Evolutionary conservation across 352 stramenopile genomes (phyloP).

Genomic region (Pythium biforme): DNA sequence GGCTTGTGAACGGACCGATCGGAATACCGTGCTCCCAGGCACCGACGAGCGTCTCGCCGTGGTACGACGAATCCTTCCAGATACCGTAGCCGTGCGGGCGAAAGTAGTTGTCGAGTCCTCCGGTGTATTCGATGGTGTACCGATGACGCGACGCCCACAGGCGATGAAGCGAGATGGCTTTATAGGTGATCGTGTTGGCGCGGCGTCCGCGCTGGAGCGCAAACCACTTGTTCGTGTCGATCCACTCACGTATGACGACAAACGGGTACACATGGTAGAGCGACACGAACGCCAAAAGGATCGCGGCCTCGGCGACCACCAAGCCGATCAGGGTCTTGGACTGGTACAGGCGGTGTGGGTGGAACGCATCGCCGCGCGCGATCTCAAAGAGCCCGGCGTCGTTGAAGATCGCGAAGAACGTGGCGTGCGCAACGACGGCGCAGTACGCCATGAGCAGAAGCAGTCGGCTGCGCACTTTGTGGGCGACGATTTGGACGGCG

Average conservation of each 20-base stretch:
- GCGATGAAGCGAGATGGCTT: constrained; percentile 4
- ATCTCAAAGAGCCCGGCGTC: constrained; percentile 30
- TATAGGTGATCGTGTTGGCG: constrained; percentile 36
- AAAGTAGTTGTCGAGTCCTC: constrained; percentile 40
- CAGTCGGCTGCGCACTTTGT: constrained; percentile 1
- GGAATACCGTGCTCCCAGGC: constrained; percentile 55
- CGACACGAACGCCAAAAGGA: constrained; percentile 35
- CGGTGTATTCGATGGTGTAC: constrained; percentile 48
- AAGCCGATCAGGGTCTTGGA: constrained; percentile 21
- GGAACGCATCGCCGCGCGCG: neutral
- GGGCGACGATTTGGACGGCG: constrained; percentile 2
- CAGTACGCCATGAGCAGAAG: constrained; percentile 17
- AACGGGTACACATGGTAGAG: constrained; percentile 45
- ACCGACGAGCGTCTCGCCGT: constrained; percentile 56
- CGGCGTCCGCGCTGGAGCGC: constrained; percentile 29
- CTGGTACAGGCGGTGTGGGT: neutral
- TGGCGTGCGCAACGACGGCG: constrained; percentile 9
- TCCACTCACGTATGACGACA: constrained; percentile 35
- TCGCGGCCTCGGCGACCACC: constrained; percentile 27
- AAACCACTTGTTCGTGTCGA: constrained; percentile 37
- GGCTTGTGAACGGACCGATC: constrained; percentile 57
- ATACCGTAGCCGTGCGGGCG: constrained; percentile 57
- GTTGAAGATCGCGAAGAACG: constrained; percentile 6
- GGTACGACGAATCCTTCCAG: constrained; percentile 61
- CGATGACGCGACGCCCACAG: constrained; percentile 17